phyloP scores from a whole-genome alignment of 1,284 basidiomycete species.

The Irpex rosettiformis region DNA sequence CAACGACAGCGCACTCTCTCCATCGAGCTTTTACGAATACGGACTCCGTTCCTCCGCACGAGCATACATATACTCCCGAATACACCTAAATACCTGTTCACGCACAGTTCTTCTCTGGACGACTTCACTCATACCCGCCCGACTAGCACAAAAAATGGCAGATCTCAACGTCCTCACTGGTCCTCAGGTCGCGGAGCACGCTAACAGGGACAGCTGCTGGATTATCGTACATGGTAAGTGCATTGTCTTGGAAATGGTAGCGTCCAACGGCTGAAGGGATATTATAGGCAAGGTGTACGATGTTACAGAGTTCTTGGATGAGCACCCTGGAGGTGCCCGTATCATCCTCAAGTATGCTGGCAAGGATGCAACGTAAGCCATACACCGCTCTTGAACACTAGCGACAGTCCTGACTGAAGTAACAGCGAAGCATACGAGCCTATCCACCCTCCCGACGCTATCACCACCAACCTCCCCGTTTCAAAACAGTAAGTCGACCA shows the following conservation, averaged over 20 bases:
- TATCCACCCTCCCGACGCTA: conserved; percentile 62
- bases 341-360: conserved; percentile 72
- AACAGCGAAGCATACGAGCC: conserved; percentile 54
- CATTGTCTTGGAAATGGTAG: not conserved
- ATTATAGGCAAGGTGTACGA: conserved; percentile 62
- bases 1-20: conserved; percentile 1
- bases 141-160: not conserved
- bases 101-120: not conserved
- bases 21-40: not conserved
- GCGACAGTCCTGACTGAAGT: not conserved
- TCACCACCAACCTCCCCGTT: conserved; percentile 55
- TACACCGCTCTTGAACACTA: not conserved
- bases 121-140: not conserved
- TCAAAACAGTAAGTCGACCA: not conserved
- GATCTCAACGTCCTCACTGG: conserved; percentile 23
- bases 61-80: not conserved
- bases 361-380: conserved; percentile 64
- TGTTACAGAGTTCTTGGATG: conserved; percentile 58
- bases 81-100: not conserved
- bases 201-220: conserved; percentile 63
- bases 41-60: conserved; percentile 1
- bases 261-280: not conserved
- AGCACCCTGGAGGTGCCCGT: conserved; percentile 39
- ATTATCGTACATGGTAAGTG: conserved; percentile 66
- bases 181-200: conserved; percentile 27